These are phyloP conservation scores for Guadua angustifolia DNA, from an alignment of 176 grass and related monocot genomes.

Conservation along the genomic window DNA sequence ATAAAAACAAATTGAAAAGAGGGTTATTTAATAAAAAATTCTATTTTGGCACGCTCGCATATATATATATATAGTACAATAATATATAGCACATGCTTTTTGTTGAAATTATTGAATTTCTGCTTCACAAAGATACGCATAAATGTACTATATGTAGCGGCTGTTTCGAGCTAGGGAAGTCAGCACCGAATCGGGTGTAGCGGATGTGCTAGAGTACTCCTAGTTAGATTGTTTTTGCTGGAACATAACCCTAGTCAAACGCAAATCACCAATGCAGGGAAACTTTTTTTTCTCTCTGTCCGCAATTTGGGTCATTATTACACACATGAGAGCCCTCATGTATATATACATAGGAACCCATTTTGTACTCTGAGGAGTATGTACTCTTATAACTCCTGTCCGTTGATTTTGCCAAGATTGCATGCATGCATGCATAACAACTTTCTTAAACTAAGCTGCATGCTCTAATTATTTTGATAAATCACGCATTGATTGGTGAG, in stretches of 20 bases:
- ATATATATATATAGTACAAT: constrained; percentile 2
- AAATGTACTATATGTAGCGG: not conserved
- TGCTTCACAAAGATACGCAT: not conserved
- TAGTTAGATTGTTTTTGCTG: not conserved
- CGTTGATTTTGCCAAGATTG: too few species aligned
- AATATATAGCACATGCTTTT: not conserved
- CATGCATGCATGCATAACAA: too few species aligned
- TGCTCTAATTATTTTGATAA: too few species aligned
- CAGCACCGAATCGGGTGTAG: not conserved
- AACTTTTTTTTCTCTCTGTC: not conserved
- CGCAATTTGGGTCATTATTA: not conserved
- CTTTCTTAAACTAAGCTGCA: too few species aligned
- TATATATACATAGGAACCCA: too few species aligned
- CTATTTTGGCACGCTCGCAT: not conserved
- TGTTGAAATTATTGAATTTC: not conserved
- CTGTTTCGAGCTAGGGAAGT: not conserved
- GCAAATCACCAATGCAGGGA: not conserved
- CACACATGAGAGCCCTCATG: not conserved
- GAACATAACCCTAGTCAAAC: not conserved
- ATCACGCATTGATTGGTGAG: too few species aligned
- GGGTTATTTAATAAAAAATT: too few species aligned
- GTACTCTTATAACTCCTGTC: too few species aligned
- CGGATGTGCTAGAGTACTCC: not conserved
- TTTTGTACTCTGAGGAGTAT: too few species aligned
- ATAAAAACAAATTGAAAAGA: too few species aligned